Conservation (phyloP, 2,329 filamentous ascomycete genomes). For the Cytospora paraplurivora region DNA sequence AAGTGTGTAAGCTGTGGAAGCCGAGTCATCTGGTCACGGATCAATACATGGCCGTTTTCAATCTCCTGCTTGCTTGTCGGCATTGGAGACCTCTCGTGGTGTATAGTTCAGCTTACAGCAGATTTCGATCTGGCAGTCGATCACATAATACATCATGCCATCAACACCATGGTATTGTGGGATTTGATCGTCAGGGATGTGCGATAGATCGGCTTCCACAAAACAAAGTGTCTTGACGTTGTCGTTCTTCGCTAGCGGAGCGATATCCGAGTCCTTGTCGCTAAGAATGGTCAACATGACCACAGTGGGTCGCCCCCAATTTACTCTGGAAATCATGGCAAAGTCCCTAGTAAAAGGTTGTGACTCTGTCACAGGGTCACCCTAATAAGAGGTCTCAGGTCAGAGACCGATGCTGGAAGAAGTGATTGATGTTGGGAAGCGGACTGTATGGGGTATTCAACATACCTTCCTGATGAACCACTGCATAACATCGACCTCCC, state of each 20-base stretch:
- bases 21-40: background rate
- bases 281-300: constrained; percentile 1
- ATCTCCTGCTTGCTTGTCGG: background rate
- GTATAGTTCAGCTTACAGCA: background rate
- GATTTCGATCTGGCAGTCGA: constrained; percentile 1
- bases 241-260: constrained; percentile 10
- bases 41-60: background rate
- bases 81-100: background rate
- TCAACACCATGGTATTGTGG: constrained; percentile 1
- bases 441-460: too few relatives aligned
- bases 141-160: constrained; percentile 13
- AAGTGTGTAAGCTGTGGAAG: background rate
- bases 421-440: background rate
- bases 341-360: background rate
- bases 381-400: background rate
- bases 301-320: constrained; percentile 1
- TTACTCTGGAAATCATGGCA: constrained; percentile 10
- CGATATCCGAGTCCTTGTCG: constrained; percentile 2
- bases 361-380: constrained; percentile 8
- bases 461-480: constrained; percentile 47
- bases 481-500: constrained; percentile 44
- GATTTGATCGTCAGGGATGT: constrained; percentile 12
- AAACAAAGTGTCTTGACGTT: constrained; percentile 8
- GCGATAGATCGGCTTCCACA: constrained; percentile 15
- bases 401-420: background rate